Evolutionary conservation across 805 yeast species (phyloP).

Genomic region (Nakazawaea laoshanensis): DNA sequence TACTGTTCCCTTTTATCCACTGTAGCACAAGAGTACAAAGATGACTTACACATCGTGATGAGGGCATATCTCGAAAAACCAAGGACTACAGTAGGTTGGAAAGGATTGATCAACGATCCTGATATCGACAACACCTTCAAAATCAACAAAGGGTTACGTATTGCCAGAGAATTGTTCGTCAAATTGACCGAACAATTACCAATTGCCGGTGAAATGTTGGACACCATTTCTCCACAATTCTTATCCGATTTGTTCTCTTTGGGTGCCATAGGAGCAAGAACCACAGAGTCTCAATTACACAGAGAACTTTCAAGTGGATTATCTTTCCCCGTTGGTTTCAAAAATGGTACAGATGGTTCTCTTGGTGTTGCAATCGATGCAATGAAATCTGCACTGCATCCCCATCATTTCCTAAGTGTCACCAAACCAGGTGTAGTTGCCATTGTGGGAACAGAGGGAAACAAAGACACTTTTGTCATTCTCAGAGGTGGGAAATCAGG

Average conservation of each 20-base stretch:
- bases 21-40: slow-evolving; percentile 52
- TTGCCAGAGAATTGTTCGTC: slow-evolving; percentile 79
- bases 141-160: slow-evolving; percentile 89
- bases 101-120: slow-evolving; percentile 95
- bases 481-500: slow-evolving; percentile 94
- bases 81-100: slow-evolving; percentile 98
- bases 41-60: slow-evolving; percentile 84
- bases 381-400: slow-evolving; percentile 80
- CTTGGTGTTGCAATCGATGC: slow-evolving; percentile 94
- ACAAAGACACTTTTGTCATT: slow-evolving; percentile 81
- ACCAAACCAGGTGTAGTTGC: slow-evolving; percentile 97
- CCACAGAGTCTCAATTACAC: slow-evolving; percentile 96
- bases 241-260: slow-evolving; percentile 87
- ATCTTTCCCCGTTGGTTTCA: slow-evolving; percentile 97
- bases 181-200: slow-evolving; percentile 80
- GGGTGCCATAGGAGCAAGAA: slow-evolving; percentile 98
- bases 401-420: slow-evolving; percentile 91
- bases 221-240: slow-evolving; percentile 95
- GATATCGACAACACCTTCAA: slow-evolving; percentile 89
- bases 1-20: slow-evolving; percentile 63
- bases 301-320: slow-evolving; percentile 95
- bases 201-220: slow-evolving; percentile 96
- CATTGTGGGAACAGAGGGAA: slow-evolving; percentile 92
- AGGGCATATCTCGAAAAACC: slow-evolving; percentile 98
- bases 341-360: slow-evolving; percentile 96